phyloP scores from a whole-genome alignment of 176 grass and related monocot species.

The Dendrocalamus sinicus region DNA sequence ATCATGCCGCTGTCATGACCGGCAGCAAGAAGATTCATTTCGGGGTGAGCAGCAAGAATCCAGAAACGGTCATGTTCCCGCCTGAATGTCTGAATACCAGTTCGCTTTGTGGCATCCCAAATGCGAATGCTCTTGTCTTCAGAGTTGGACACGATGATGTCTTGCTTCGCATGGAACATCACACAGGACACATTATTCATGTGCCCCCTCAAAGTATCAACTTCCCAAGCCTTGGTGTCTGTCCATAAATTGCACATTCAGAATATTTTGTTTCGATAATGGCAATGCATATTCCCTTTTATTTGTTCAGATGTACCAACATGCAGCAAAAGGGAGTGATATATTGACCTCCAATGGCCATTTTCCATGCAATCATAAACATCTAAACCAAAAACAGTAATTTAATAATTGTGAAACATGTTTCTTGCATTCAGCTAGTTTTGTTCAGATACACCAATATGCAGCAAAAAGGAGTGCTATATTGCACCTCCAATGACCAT shows the following conservation, averaged over 20 bases:
- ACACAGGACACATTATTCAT: slow-evolving; percentile 99
- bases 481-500: not conserved
- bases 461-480: not conserved
- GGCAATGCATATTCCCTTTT: not conserved
- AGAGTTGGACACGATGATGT: slow-evolving; percentile 97
- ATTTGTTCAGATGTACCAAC: not conserved
- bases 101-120: slow-evolving; percentile 98
- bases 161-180: slow-evolving; percentile 97
- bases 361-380: slow-evolving; percentile 3
- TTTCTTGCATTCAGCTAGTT: slow-evolving; percentile 2
- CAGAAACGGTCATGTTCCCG: slow-evolving; percentile 97
- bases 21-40: slow-evolving; percentile 96
- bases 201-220: slow-evolving; percentile 95
- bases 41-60: slow-evolving; percentile 92
- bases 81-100: slow-evolving; percentile 90
- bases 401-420: not conserved
- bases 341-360: not conserved
- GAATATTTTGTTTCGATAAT: slow-evolving; percentile 2
- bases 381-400: not conserved
- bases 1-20: slow-evolving; percentile 98
- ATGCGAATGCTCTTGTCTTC: slow-evolving; percentile 98
- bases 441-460: slow-evolving; percentile 1
- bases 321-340: not conserved
- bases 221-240: slow-evolving; percentile 99
- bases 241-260: slow-evolving; percentile 34